Evolutionary conservation across 371 early-diverging fungal genomes (phyloP).

Genomic region (Mucor plumbeus): DNA sequence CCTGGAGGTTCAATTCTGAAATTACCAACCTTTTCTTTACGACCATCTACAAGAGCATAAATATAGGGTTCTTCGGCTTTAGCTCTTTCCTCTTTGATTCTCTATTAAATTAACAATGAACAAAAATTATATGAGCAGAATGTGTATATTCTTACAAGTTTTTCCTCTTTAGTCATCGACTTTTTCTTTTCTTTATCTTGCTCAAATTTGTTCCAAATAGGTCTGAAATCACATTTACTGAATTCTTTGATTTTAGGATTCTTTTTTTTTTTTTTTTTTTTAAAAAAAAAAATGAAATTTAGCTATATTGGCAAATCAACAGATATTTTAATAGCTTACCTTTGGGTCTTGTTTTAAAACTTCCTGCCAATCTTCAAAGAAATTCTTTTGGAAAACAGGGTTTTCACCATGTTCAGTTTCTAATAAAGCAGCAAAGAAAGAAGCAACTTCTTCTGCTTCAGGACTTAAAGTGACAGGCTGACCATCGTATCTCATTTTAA

Average conservation of each 20-base stretch:
- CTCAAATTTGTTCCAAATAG: conserved; percentile 83
- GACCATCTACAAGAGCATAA: conserved; percentile 82
- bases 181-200: conserved; percentile 81
- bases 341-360: conserved; percentile 69
- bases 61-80: conserved; percentile 79
- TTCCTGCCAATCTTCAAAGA: conserved; percentile 85
- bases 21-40: conserved; percentile 97
- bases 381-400: conserved; percentile 87
- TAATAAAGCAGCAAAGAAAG: conserved; percentile 89
- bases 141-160: conserved; percentile 54
- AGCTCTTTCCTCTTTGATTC: conserved; percentile 75
- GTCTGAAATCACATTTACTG: conserved; percentile 89
- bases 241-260: conserved; percentile 77
- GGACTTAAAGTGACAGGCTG: conserved; percentile 74
- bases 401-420: conserved; percentile 88
- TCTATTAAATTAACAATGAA: conserved; percentile 20
- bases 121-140: background rate
- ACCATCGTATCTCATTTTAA: conserved; percentile 90
- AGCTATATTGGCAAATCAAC: too few relatives aligned
- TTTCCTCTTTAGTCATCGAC: conserved; percentile 89
- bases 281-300: too few relatives aligned
- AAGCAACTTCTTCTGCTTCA: conserved; percentile 93
- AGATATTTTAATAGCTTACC: conserved; percentile 41
- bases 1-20: conserved; percentile 97
- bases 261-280: too few relatives aligned